Conservation (phyloP, 257 asterid genomes). For the Jaltomata sinuosa region DNA sequence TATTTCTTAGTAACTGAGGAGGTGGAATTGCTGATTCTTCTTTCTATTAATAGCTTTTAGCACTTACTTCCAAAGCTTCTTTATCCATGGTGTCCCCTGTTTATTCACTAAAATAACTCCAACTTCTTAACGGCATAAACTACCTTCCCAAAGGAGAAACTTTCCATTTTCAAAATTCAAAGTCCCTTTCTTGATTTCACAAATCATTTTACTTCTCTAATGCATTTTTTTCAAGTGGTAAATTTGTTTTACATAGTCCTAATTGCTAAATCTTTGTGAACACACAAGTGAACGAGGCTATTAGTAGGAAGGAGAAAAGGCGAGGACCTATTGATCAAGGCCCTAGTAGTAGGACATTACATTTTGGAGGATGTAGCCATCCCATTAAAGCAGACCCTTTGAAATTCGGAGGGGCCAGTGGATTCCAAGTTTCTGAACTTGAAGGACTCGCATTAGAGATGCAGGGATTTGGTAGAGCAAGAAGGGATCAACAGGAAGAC, state of each 20-base stretch:
- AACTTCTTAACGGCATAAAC: constrained; percentile 19
- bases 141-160: constrained; percentile 22
- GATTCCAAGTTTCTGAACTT: constrained; percentile 48
- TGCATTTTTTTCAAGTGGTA: background rate
- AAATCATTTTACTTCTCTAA: background rate
- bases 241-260: background rate
- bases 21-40: background rate
- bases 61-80: background rate
- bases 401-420: constrained; percentile 22
- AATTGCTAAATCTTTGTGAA: constrained; percentile 1
- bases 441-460: constrained; percentile 82
- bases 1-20: background rate
- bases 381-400: constrained; percentile 35
- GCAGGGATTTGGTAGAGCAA: constrained; percentile 59
- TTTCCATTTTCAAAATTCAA: background rate
- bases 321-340: constrained; percentile 47
- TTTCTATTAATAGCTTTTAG: background rate
- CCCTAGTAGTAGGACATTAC: background rate
- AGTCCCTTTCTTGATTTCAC: background rate
- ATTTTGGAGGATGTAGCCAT: constrained; percentile 18
- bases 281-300: background rate
- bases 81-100: background rate
- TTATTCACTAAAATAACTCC: background rate
- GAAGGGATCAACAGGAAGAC: constrained; percentile 22
- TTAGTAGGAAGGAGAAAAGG: constrained; percentile 25